Conservation (phyloP, 179 eudicot genomes). For the Camellia oleifera region DNA sequence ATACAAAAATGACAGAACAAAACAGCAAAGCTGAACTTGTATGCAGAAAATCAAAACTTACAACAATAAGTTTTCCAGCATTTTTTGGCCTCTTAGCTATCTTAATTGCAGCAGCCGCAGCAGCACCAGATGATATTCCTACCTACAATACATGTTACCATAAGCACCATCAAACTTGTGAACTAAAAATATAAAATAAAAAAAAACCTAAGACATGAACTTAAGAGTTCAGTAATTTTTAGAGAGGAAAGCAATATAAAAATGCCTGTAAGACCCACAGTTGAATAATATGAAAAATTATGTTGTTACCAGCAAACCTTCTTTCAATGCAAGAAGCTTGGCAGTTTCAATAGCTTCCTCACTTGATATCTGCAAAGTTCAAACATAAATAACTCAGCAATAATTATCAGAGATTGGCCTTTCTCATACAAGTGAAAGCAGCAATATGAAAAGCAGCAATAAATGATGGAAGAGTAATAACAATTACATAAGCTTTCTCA, state of each 20-base stretch:
- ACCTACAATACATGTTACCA: slow-evolving; percentile 36
- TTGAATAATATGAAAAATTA: not conserved
- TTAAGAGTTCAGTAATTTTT: too few relatives aligned
- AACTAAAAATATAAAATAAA: not conserved
- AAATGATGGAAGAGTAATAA: too few relatives aligned
- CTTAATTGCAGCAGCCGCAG: slow-evolving; percentile 76
- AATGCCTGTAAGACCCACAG: not conserved
- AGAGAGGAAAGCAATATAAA: not conserved
- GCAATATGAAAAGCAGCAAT: not conserved
- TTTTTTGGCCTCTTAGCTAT: slow-evolving; percentile 76
- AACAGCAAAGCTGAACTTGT: not conserved
- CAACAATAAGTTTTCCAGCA: slow-evolving; percentile 80
- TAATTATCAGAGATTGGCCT: not conserved
- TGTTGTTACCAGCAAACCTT: slow-evolving; percentile 73
- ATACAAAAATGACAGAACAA: not conserved
- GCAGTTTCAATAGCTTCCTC: slow-evolving; percentile 76
- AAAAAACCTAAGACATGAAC: not conserved
- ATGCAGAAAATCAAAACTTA: slow-evolving; percentile 33
- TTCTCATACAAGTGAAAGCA: not conserved
- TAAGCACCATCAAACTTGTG: not conserved
- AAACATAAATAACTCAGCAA: not conserved
- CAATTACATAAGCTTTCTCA: not conserved
- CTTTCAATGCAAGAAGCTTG: slow-evolving; percentile 75
- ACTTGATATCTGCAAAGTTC: slow-evolving; percentile 45
- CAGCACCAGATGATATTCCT: slow-evolving; percentile 93